Evolutionary conservation across 306 rosid species (phyloP), one percentile per base, ranked within the genome.

Genomic region (Cyamopsis tetragonoloba): DNA sequence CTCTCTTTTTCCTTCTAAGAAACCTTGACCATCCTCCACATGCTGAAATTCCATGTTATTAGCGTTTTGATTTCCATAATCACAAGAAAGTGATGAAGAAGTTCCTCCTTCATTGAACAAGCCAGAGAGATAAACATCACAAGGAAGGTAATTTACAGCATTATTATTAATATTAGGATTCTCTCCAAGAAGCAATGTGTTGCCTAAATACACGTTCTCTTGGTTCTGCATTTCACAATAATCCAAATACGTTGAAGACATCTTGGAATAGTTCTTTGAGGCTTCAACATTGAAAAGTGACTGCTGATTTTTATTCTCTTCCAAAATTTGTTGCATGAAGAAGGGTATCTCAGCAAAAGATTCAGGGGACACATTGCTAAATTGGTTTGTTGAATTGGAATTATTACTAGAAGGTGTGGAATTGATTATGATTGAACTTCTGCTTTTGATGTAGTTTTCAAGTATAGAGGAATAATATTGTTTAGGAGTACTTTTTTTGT

Each of bases 391-490:
- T 26, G 38, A n/a, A n/a, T n/a, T n/a, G n/a, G n/a, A n/a, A n/a
- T n/a, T n/a, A n/a, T n/a, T n/a, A n/a, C n/a, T n/a, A n/a, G n/a
- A n/a, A 35, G 41, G 44, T 31, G 39, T 8, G 26, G 60, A 1
- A 11, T 7, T 49, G 12, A 0, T 20, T 17, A 9, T 0, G 3
- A 7, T 38, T 26, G 59, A 43, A n/a, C 20, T 75, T 17, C 77
- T 76, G 83, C 73, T 78, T 68, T 47, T 81, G 58, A 91, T 83
- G 53, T 91, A 91, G 56, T 91, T 80, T 51, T 88, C 88, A 66
- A 88, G 96, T 7, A 91, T 62, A 8, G 89, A 81, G 18, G 90
- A 71, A 3, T 79, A 71, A 3, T 79, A 82, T 11, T 80, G 84
- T 24, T 81, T 84, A 22, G 68, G 67, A 2, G 78, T 85, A 30